Evolutionary conservation across 192 early-diverging fungal species (phyloP).

Genomic region (Coemansia sp.): DNA sequence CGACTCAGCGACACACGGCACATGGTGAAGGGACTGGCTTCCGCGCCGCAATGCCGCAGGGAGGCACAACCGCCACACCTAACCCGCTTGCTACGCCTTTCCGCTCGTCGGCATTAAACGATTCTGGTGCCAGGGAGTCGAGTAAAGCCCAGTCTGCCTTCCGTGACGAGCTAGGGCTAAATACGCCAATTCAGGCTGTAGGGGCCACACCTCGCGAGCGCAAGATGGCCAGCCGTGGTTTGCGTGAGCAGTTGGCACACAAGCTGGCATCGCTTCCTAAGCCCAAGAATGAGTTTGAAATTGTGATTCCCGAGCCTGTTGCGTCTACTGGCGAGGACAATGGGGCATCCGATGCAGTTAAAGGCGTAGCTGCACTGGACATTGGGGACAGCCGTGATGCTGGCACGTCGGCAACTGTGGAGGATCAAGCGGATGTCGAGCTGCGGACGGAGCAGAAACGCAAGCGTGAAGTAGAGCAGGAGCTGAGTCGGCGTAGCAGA

Average conservation of each 20-base stretch:
- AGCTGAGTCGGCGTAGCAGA: constrained; percentile 64
- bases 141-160: constrained; percentile 36
- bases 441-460: constrained; percentile 57
- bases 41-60: constrained; percentile 63
- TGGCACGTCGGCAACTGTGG: constrained; percentile 27
- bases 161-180: constrained; percentile 66
- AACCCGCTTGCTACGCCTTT: constrained; percentile 66
- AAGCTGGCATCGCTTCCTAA: constrained; percentile 74
- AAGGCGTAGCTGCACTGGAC: constrained; percentile 19
- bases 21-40: constrained; percentile 61
- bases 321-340: neutral
- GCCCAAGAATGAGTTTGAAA: constrained; percentile 92
- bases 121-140: constrained; percentile 58
- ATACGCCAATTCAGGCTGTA: constrained; percentile 36
- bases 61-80: constrained; percentile 65
- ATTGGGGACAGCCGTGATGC: constrained; percentile 4
- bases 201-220: constrained; percentile 74
- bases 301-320: constrained; percentile 73
- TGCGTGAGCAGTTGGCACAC: constrained; percentile 71
- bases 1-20: constrained; percentile 20
- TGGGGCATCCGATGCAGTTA: constrained; percentile 15
- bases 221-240: constrained; percentile 41
- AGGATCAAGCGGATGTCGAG: constrained; percentile 78
- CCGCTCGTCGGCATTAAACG: constrained; percentile 28
- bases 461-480: constrained; percentile 54